Evolutionary conservation across 352 stramenopile species (phyloP).

Genomic region (Chrysophaeum taylorii): DNA sequence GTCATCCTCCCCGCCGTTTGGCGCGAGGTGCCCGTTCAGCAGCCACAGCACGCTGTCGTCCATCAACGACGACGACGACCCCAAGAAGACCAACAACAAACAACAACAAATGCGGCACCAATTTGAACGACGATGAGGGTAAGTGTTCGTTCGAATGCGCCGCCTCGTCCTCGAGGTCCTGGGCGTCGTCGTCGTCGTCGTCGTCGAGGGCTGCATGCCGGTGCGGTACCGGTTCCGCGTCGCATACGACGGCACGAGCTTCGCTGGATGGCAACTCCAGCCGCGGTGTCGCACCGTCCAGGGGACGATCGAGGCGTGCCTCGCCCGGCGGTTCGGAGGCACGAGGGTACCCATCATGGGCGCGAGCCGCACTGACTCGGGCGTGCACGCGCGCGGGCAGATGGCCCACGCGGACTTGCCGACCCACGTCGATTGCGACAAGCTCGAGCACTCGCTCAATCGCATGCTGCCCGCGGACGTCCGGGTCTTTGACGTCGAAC

Average conservation of each 20-base stretch:
- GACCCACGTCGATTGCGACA: conserved; percentile 21
- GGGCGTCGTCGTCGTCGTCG: too few species aligned
- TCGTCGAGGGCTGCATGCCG: background rate
- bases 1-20: background rate
- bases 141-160: too few species aligned
- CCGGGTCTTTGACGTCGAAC: conserved; percentile 40
- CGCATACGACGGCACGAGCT: conserved; percentile 59
- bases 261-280: conserved; percentile 65
- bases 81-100: too few species aligned
- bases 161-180: too few species aligned
- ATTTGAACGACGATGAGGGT: too few species aligned
- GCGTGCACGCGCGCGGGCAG: conserved; percentile 76
- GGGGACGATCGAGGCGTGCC: background rate
- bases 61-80: too few species aligned
- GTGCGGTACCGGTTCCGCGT: conserved; percentile 26
- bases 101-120: too few species aligned
- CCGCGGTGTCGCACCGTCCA: conserved; percentile 29
- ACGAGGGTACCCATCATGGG: conserved; percentile 32
- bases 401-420: conserved; percentile 71
- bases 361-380: conserved; percentile 75
- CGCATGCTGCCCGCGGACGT: conserved; percentile 49
- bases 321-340: background rate
- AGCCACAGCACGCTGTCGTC: too few species aligned
- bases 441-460: conserved; percentile 45
- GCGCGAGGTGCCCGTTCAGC: too few species aligned